Evolutionary conservation across 169 alveolate genomes (phyloP).

Genomic region (Plasmodium inui): DNA sequence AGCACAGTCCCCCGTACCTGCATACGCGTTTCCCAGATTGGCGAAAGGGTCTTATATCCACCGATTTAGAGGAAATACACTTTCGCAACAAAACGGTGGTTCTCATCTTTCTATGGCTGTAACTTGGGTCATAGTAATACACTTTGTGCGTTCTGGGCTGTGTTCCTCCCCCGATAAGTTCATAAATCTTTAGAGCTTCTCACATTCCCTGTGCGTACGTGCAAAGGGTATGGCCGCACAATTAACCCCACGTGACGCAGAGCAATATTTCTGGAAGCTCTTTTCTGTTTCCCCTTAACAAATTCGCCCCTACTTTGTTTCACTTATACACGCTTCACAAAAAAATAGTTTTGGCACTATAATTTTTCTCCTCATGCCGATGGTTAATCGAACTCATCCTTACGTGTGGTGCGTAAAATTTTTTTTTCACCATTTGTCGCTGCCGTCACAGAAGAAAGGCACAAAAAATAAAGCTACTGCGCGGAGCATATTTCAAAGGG

Average conservation of each 20-base stretch:
- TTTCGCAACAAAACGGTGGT: background rate
- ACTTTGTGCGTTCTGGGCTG: background rate
- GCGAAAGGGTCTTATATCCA: background rate
- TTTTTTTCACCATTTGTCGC: background rate
- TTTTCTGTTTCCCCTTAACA: background rate
- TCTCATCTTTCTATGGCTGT: background rate
- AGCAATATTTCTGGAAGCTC: background rate
- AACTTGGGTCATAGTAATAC: background rate
- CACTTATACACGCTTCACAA: background rate
- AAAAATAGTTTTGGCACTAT: background rate
- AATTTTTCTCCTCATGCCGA: background rate
- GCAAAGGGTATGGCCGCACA: background rate
- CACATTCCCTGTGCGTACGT: background rate
- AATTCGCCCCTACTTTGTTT: background rate
- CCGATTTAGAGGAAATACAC: background rate
- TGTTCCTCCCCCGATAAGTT: background rate
- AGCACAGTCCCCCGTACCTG: background rate
- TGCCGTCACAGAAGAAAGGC: background rate
- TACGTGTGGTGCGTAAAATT: background rate
- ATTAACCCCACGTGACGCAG: background rate
- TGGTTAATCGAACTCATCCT: background rate
- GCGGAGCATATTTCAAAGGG: background rate
- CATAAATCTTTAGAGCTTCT: background rate
- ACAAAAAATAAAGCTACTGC: background rate
- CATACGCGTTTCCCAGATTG: background rate